Evolutionary conservation across 2,329 filamentous ascomycete genomes (phyloP), one percentile per base, ranked within the genome.

Genomic region (Verticillium longisporum): DNA sequence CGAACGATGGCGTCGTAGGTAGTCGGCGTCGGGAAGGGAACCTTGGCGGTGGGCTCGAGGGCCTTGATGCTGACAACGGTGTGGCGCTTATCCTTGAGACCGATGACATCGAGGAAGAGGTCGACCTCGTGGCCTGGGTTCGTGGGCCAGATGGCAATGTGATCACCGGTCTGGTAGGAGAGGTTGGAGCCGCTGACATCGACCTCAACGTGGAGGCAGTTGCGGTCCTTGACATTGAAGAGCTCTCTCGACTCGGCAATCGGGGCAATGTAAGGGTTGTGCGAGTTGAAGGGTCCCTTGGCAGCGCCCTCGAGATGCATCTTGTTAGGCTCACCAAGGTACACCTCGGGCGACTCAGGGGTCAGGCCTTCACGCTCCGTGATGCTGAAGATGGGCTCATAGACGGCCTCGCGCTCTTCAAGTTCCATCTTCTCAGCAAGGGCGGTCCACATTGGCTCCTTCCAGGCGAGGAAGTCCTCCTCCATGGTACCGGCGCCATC

Each of bases 401-500:
- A 99, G 63, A 96, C 88, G 64, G 93, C 91, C 74, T 99, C 96
- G 62, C 95, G 92, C 78, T 99, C 95, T 76, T 98, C 90, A 61
- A 99, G 80, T 60, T 86, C 86, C 89, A 99, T 91, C 71, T 91
- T 87, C 66, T 91, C 85, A 31, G 89, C 83, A 59, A 99, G 82
- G 63, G 90, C 90, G 69, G 84, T 81, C 95, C 96, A 99, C 95
- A 99, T 99, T 64, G 93, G 93, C 71, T 99, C 95, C 80, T 99
- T 99, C 95, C 95, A 99, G 66, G 94, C 91, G 70, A 99, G 79
- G 76, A 98, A 99, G 71, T 99, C 96, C 78, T 99, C 96, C 78
- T 99, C 95, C 96, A 99, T 99, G 61, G 95, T 99, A 64, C 96
- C 95, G 66, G 95, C 93, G 66, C 96, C 95, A 73, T 99, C 95